Percentiles rank a stretch among this genome's conserved stretches.
These are phyloP conservation scores for Zasmidium angulare DNA, from an alignment of 2,329 filamentous ascomycete species.

Conservation along the genomic window DNA sequence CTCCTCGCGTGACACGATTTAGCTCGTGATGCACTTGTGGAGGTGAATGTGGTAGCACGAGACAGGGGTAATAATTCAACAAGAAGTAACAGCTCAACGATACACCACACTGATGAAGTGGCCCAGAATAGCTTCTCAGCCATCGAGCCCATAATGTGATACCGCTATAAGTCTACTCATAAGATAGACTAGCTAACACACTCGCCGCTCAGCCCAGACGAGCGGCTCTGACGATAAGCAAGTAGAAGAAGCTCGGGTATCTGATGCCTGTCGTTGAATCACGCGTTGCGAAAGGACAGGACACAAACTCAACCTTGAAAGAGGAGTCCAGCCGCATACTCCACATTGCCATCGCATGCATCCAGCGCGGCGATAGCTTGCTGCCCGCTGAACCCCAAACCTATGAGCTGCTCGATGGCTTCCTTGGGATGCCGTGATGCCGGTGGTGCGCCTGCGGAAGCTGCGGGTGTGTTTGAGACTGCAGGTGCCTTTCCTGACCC, in stretches of 20 bases:
- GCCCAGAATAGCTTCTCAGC: too few relatives aligned
- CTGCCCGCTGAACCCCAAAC: slow-evolving; percentile 73
- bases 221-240: not conserved
- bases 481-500: slow-evolving; percentile 18
- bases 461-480: slow-evolving; percentile 9
- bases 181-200: not conserved
- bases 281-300: not conserved
- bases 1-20: too few relatives aligned
- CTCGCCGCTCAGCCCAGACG: not conserved
- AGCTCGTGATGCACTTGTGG: too few relatives aligned
- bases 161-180: not conserved
- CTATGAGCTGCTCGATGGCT: slow-evolving; percentile 72
- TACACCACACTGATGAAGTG: too few relatives aligned
- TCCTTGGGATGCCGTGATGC: slow-evolving; percentile 54
- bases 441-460: slow-evolving; percentile 15
- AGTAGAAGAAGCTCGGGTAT: slow-evolving; percentile 7
- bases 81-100: too few relatives aligned
- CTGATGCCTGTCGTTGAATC: slow-evolving; percentile 6
- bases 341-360: slow-evolving; percentile 80
- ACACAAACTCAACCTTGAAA: slow-evolving; percentile 1
- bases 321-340: slow-evolving; percentile 81
- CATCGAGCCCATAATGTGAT: too few relatives aligned
- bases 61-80: too few relatives aligned
- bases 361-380: slow-evolving; percentile 78
- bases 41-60: too few relatives aligned